phyloP scores from a whole-genome alignment of 345 rosid species.

The Eutrema yunnanense region DNA sequence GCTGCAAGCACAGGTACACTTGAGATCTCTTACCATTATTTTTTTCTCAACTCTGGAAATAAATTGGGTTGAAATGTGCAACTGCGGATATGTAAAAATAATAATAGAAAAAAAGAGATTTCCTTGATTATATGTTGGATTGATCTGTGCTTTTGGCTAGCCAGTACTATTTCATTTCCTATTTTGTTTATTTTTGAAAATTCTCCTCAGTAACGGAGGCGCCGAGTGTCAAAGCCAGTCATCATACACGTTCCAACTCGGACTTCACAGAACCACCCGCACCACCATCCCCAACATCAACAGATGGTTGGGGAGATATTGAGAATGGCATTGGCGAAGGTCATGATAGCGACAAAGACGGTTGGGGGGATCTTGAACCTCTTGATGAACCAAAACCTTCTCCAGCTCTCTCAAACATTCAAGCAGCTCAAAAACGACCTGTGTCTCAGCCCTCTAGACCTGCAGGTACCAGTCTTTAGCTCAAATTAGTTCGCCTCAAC shows the following conservation, averaged over 20 bases:
- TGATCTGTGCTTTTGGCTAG: neutral
- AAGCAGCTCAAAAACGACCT: slow-evolving; percentile 92
- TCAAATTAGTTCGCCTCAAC: neutral
- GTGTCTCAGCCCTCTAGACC: slow-evolving; percentile 61
- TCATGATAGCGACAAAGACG: slow-evolving; percentile 77
- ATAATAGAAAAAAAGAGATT: neutral
- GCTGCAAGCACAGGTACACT: slow-evolving; percentile 60
- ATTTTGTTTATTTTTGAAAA: neutral
- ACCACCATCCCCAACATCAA: slow-evolving; percentile 83
- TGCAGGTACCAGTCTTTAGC: slow-evolving; percentile 43
- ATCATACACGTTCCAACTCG: slow-evolving; percentile 48
- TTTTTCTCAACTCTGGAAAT: neutral
- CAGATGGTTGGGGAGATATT: slow-evolving; percentile 98
- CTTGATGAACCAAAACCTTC: slow-evolving; percentile 81
- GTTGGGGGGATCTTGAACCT: slow-evolving; percentile 99
- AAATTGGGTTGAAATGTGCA: neutral
- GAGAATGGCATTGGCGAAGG: slow-evolving; percentile 77
- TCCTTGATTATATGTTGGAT: neutral
- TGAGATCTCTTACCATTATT: neutral
- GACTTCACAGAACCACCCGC: slow-evolving; percentile 71
- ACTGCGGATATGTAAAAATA: neutral
- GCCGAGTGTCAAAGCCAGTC: slow-evolving; percentile 46
- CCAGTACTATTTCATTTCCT: neutral
- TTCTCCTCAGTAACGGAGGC: slow-evolving; percentile 42
- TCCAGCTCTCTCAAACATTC: slow-evolving; percentile 73